Evolutionary conservation across 2,329 filamentous ascomycete genomes (phyloP), one percentile per base, ranked within the genome.

Genomic region (Arthrinium puccinioides): DNA sequence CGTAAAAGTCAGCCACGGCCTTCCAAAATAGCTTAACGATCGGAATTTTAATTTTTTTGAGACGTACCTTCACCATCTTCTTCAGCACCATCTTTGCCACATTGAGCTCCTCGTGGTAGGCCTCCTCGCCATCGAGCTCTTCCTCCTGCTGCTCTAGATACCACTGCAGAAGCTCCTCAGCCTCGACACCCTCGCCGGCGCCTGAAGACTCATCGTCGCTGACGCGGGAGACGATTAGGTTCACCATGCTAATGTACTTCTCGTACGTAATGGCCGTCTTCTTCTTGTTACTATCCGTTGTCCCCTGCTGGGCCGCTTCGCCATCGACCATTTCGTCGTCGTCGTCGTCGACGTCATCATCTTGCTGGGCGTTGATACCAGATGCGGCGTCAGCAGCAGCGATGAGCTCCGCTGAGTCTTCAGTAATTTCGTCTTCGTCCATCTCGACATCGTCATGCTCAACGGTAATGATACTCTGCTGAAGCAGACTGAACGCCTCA

Each of bases 361-460:
- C 60, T 32, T 62, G 62, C 27, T 64, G 72, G 61, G 28, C 66
- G 65, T 49, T 73, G 62, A 61, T 63, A 1, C 60, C 69, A 27
- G 70, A 69, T 3, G 72, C 73, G 3, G 72, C 70, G 11, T 69
- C 66, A 4, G 64, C 64, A 10, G 64, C 67, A 13, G 63, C 63
- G n/a, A 63, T 48, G 8, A 74, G 63, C 3, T 55, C 64, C 29
- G 63, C 70, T 40, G 65, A 59, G 43, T 70, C 69, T 44, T 66
- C 67, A 41, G 52, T 52, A 11, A 15, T 79, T 15, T 85, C 82
- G 6, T 82, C 76, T 6, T 89, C 88, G 37, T 95, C 87, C 43
- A 98, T 82, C 55, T 97, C 90, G 13, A 98, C 81, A 52, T 98
- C 92, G 51, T 98, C 92, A 55, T 97, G 92, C 63, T 98, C 92